Conservation (phyloP, 139 green algal genomes). For the Ostreobium quekettii region DNA sequence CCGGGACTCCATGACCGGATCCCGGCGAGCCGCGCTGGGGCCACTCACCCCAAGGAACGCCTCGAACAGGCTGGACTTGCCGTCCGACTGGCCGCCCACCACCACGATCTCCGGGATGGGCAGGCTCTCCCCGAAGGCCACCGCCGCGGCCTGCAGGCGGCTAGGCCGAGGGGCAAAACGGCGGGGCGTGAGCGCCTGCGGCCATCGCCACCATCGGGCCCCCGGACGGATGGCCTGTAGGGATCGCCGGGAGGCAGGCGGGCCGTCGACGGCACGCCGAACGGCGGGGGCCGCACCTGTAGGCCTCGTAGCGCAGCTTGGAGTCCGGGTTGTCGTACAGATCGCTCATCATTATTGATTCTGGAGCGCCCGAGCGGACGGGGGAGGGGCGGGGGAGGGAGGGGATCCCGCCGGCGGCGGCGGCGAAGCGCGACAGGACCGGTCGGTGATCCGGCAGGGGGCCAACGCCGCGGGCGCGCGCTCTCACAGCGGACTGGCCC, state of each 20-base stretch:
- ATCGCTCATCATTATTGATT: too few relatives aligned
- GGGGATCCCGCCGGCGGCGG: too few relatives aligned
- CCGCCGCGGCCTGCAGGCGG: constrained; percentile 48
- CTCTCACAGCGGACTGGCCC: too few relatives aligned
- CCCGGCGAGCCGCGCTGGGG: too few relatives aligned
- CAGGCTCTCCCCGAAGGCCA: constrained; percentile 63
- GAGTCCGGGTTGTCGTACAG: constrained; percentile 51
- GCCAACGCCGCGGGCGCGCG: too few relatives aligned
- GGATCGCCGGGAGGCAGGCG: background rate
- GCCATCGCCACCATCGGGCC: background rate
- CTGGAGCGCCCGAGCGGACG: too few relatives aligned
- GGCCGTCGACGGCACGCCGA: background rate
- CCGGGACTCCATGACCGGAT: too few relatives aligned
- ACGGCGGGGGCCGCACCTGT: constrained; percentile 28
- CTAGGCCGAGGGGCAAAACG: constrained; percentile 19
- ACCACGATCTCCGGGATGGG: constrained; percentile 89
- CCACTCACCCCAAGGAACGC: constrained; percentile 82
- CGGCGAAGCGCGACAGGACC: too few relatives aligned
- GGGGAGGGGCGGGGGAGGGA: too few relatives aligned
- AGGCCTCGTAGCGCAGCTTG: constrained; percentile 57
- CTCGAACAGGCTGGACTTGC: constrained; percentile 82
- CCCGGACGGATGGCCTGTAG: background rate
- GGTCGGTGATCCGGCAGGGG: too few relatives aligned
- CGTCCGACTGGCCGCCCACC: constrained; percentile 84
- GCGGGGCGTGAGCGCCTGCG: background rate